phyloP scores from a whole-genome alignment of 2,329 filamentous ascomycete species.

The Laburnicola sp. region DNA sequence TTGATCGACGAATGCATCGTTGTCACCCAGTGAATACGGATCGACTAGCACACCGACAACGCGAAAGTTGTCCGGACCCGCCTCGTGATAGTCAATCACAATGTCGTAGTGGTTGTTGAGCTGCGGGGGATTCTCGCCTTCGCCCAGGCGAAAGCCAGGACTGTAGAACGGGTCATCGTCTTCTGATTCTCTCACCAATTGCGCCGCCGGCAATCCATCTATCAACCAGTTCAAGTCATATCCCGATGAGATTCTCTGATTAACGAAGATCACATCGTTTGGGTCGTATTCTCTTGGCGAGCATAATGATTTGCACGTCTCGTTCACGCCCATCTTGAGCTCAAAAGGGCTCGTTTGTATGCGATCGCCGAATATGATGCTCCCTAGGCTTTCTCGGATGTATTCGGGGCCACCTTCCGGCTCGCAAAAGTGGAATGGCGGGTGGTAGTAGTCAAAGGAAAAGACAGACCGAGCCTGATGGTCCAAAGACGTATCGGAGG shows the following conservation, averaged over 20 bases:
- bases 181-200: constrained; percentile 74
- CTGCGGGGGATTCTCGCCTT: constrained; percentile 57
- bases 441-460: constrained; percentile 94
- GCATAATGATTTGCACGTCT: constrained; percentile 84
- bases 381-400: constrained; percentile 87
- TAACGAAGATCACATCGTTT: constrained; percentile 75
- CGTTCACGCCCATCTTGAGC: constrained; percentile 81
- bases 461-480: constrained; percentile 87
- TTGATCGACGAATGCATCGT: constrained; percentile 54
- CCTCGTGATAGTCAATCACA: constrained; percentile 85
- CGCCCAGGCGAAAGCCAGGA: constrained; percentile 83
- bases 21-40: constrained; percentile 70
- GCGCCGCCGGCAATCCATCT: constrained; percentile 88
- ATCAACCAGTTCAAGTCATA: constrained; percentile 97
- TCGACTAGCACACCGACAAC: constrained; percentile 92
- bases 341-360: constrained; percentile 97
- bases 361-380: constrained; percentile 94
- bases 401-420: constrained; percentile 75
- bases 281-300: constrained; percentile 66
- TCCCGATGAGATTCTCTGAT: constrained; percentile 76
- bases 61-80: constrained; percentile 71
- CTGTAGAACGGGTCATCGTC: constrained; percentile 83
- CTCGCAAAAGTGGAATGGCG: constrained; percentile 82
- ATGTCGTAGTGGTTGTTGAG: constrained; percentile 98
- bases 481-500: constrained; percentile 75